Conservation (phyloP, 23 red algal genomes). For the Pyropia haitanensis region DNA sequence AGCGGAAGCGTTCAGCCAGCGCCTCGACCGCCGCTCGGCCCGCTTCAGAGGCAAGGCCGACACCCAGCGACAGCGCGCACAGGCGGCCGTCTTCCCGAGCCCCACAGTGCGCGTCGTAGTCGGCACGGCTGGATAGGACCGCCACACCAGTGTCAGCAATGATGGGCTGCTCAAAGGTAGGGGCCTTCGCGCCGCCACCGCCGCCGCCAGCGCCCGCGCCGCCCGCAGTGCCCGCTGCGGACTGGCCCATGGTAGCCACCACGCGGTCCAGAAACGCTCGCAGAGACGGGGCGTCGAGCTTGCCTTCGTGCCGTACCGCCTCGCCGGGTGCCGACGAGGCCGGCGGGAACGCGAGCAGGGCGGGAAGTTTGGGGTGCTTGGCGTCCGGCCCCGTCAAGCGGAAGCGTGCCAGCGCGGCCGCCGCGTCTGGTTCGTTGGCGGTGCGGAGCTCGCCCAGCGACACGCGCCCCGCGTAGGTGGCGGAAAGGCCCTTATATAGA, state of each 20-base stretch:
- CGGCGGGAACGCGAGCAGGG: conserved; percentile 28
- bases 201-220: not conserved
- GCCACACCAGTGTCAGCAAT: conserved; percentile 32
- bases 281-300: conserved; percentile 37
- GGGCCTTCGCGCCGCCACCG: conserved; percentile 8
- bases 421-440: conserved; percentile 24
- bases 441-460: conserved; percentile 66
- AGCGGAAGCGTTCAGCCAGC: conserved; percentile 42
- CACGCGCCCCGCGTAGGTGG: conserved; percentile 30
- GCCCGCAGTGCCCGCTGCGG: not conserved
- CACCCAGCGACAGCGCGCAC: conserved; percentile 30
- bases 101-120: conserved; percentile 40
- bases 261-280: conserved; percentile 23
- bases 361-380: conserved; percentile 6
- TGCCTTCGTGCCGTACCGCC: conserved; percentile 16
- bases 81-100: conserved; percentile 58
- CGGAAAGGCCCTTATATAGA: conserved; percentile 64
- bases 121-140: conserved; percentile 4
- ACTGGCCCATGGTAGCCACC: conserved; percentile 1
- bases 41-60: conserved; percentile 6
- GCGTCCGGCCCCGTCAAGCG: not conserved
- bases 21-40: conserved; percentile 5
- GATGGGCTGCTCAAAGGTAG: conserved; percentile 44
- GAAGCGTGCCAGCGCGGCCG: conserved; percentile 10
- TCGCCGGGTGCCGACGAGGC: conserved; percentile 13